A percentile compares a stretch with the other conserved stretches of the same genome.
phyloP scores from a whole-genome alignment of 176 grass and related monocot species.

The Paspalum notatum region DNA sequence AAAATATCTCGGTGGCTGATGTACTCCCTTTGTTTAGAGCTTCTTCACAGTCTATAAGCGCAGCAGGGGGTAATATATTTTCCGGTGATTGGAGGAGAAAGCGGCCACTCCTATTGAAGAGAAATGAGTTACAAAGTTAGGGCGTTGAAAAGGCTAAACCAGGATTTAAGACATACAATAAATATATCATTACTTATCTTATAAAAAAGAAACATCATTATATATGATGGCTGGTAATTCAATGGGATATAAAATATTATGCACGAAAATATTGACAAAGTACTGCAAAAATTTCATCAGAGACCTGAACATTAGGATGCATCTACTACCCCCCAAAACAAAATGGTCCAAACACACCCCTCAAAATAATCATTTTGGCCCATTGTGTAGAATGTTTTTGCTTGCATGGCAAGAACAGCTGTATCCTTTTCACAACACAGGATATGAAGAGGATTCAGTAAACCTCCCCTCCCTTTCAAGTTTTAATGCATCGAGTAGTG shows the following conservation, averaged over 20 bases:
- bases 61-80: slow-evolving; percentile 68
- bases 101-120: slow-evolving; percentile 64
- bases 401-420: background rate
- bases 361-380: background rate
- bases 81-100: slow-evolving; percentile 89
- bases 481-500: background rate
- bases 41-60: slow-evolving; percentile 69
- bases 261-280: background rate
- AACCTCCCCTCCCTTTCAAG: background rate
- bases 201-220: background rate
- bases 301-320: background rate
- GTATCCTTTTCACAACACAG: background rate
- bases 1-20: slow-evolving; percentile 67
- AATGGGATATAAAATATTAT: background rate
- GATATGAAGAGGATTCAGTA: background rate
- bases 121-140: slow-evolving; percentile 33
- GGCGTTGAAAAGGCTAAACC: slow-evolving; percentile 12
- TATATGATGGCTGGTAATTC: slow-evolving; percentile 6
- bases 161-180: slow-evolving; percentile 7
- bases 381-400: background rate
- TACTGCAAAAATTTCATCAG: background rate
- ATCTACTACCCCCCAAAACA: background rate
- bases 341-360: slow-evolving; percentile 2
- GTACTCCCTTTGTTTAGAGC: slow-evolving; percentile 73
- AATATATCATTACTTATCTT: slow-evolving; percentile 22